Evolutionary conservation across 1,139 yeast species (phyloP), one percentile per base, ranked within the genome.

Genomic region (Taphrina deformans): DNA sequence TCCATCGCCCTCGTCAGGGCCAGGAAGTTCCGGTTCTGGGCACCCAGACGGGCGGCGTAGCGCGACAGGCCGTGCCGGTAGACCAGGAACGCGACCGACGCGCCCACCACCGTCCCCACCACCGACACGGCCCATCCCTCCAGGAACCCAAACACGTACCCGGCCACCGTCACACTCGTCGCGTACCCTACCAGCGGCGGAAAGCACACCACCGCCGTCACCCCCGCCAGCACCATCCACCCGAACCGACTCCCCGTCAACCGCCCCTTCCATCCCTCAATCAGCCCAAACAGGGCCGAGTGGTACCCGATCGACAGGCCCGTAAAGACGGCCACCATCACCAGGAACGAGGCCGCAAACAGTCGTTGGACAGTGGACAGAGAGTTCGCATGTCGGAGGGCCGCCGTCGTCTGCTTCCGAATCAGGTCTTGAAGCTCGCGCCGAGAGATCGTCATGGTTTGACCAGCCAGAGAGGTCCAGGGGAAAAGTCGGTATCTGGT

Each of bases 141-240:
- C 1, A 87, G 83, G 69, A 89, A 82, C 1, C 98, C 98, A 74
- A 87, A 93, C 29, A 88, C 83, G 84, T 90, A 85, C 1, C 98
- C 99, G 9, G 86, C 79, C 14, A 89, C 66, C 21, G 72, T 70
- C 16, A 70, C 66, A 9, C 67, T 65, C 12, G 88, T 81, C 2
- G 93, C 82, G 75, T 87, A 92, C 1, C 99, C 99, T 58, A 91
- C 76, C 70, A 92, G 70, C 1, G 98, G 99, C 2, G 99, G 99
- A 79, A 93, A 91, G 0, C 86, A 80, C 1, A 86, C 85, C 2
- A 77, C 16, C 66, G 82, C 76, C 3, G 86, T 73, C 24, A 82
- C 70, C 3, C 76, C 29, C 68, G 86, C 82, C 68, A 92, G 76
- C 0, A 88, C 72, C 1, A 83, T 69, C 41, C 82, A 79, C 0